Conservation (phyloP, 2,329 filamentous ascomycete species). For the Nemania sp. region DNA sequence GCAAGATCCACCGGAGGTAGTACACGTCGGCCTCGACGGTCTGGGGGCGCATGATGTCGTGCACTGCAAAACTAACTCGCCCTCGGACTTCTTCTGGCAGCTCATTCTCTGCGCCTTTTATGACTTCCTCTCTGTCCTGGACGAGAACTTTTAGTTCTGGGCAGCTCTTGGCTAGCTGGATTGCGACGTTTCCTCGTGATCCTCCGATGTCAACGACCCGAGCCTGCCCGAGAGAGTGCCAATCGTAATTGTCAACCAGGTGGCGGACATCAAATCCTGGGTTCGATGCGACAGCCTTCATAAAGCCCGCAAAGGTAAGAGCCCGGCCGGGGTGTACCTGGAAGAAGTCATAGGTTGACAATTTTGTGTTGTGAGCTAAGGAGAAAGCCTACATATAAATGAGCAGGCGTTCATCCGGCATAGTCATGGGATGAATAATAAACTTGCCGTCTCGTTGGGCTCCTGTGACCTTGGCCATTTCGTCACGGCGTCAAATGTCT, state of each 20-base stretch:
- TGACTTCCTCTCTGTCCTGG: not conserved
- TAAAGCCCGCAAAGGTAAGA: not conserved
- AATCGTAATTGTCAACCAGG: conserved; percentile 23
- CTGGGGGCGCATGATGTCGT: conserved; percentile 33
- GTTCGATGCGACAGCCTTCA: not conserved
- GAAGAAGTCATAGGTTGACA: not conserved
- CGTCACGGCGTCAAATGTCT: conserved; percentile 41
- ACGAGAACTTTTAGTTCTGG: not conserved
- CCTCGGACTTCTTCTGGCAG: not conserved
- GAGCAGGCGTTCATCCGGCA: no score
- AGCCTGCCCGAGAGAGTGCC: conserved; percentile 10
- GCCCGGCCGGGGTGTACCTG: not conserved
- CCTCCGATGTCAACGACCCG: conserved; percentile 33
- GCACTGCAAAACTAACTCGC: conserved; percentile 23
- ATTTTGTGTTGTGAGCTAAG: not conserved
- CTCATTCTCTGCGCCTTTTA: not conserved
- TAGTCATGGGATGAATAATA: no score
- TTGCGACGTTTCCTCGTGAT: conserved; percentile 33
- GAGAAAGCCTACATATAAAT: not conserved
- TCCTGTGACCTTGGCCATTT: conserved; percentile 45
- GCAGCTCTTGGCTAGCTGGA: conserved; percentile 35
- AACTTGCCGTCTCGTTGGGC: conserved; percentile 42
- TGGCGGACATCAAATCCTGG: not conserved
- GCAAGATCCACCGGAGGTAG: conserved; percentile 50
- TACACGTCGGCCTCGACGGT: conserved; percentile 44